Evolutionary conservation across 2,329 filamentous ascomycete species (phyloP).

Genomic region (Trichoderma sp.): DNA sequence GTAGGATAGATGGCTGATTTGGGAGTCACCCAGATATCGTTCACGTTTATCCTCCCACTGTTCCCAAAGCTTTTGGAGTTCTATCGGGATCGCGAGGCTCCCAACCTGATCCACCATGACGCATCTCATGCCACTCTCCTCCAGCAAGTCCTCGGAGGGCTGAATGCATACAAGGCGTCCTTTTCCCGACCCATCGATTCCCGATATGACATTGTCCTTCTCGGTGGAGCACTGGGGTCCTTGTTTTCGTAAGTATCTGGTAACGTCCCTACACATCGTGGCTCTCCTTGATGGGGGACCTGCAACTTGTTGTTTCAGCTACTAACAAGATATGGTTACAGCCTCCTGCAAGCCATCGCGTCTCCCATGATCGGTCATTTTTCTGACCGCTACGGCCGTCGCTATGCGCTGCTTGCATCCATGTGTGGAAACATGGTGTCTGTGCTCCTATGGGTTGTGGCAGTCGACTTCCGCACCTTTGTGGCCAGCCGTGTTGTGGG

Average conservation of each 20-base stretch:
- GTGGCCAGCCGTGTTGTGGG: constrained; percentile 89
- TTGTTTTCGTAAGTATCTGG: constrained; percentile 64
- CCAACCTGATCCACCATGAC: constrained; percentile 41
- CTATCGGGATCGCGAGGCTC: constrained; percentile 80
- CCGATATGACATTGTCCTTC: constrained; percentile 92
- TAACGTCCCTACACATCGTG: background rate
- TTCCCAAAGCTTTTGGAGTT: constrained; percentile 95
- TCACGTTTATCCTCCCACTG: constrained; percentile 95
- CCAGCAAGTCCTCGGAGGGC: constrained; percentile 71
- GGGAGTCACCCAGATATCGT: constrained; percentile 70
- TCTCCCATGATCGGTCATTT: constrained; percentile 87
- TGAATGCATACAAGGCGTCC: constrained; percentile 92
- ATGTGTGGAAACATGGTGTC: constrained; percentile 93
- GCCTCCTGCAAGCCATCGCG: constrained; percentile 84
- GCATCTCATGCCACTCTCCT: constrained; percentile 62
- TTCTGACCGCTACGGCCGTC: constrained; percentile 83
- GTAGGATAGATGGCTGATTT: constrained; percentile 16
- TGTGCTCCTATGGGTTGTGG: constrained; percentile 89
- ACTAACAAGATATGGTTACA: constrained; percentile 33
- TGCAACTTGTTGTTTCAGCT: background rate
- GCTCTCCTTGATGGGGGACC: background rate
- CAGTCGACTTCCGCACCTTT: constrained; percentile 93
- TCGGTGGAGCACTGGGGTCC: constrained; percentile 90
- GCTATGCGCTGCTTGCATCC: constrained; percentile 81
- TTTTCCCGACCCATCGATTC: constrained; percentile 93